Evolutionary conservation across 2,329 filamentous ascomycete species (phyloP).

Genomic region (Neocucurbitaria cava): DNA sequence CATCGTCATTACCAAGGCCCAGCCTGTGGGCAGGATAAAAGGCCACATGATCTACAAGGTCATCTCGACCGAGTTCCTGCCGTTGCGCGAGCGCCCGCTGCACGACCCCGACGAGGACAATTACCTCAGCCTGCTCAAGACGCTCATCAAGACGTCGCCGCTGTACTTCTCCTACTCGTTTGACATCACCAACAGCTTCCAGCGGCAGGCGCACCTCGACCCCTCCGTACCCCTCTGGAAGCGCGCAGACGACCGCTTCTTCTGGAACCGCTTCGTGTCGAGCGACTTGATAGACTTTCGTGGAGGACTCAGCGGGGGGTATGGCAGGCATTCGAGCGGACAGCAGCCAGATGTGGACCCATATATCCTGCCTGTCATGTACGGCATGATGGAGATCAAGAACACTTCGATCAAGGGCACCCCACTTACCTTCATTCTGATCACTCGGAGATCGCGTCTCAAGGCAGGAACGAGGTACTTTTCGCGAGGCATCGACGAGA

Average conservation of each 20-base stretch:
- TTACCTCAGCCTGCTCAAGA: constrained; percentile 83
- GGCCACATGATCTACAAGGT: constrained; percentile 98
- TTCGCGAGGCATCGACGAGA: constrained; percentile 89
- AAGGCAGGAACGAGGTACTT: constrained; percentile 94
- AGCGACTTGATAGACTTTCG: constrained; percentile 92
- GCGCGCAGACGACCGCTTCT: constrained; percentile 94
- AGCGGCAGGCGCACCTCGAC: constrained; percentile 84
- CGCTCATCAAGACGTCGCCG: constrained; percentile 79
- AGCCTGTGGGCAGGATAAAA: constrained; percentile 87
- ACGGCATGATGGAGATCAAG: constrained; percentile 92
- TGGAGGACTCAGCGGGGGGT: constrained; percentile 59
- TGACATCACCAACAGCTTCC: constrained; percentile 96
- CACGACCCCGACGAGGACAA: constrained; percentile 94
- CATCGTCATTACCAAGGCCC: constrained; percentile 92
- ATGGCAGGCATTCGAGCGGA: constrained; percentile 67
- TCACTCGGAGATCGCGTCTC: constrained; percentile 87
- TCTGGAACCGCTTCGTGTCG: constrained; percentile 96
- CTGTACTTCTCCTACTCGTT: constrained; percentile 99
- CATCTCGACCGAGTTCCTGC: constrained; percentile 87
- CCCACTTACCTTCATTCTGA: constrained; percentile 82
- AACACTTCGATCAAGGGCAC: constrained; percentile 85
- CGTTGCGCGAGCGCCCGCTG: constrained; percentile 88
- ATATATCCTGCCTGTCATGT: constrained; percentile 94
- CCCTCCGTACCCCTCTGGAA: constrained; percentile 80
- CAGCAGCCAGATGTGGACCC: constrained; percentile 82